These are phyloP conservation scores for Ogataea dorogensis DNA, from an alignment of 805 yeast species.

Conservation along the genomic window DNA sequence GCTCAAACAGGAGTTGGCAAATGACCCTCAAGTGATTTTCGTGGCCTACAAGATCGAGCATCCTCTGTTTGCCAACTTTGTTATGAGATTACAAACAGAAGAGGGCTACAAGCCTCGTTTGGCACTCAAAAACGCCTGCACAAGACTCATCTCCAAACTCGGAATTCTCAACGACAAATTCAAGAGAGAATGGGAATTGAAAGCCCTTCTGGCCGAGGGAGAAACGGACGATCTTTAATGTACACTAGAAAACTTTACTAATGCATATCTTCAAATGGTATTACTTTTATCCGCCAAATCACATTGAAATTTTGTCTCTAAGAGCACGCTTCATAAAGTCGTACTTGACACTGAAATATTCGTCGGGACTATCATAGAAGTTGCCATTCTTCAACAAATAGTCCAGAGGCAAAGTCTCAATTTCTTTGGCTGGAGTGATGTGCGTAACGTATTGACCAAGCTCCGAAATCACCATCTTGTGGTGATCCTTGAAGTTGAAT, in stretches of 20 bases:
- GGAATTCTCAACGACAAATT: slow-evolving; percentile 74
- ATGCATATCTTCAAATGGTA: slow-evolving; percentile 3
- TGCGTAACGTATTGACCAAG: slow-evolving; percentile 76
- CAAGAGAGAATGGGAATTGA: slow-evolving; percentile 89
- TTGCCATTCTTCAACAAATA: slow-evolving; percentile 46
- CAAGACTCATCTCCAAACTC: slow-evolving; percentile 75
- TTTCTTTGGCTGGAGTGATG: slow-evolving; percentile 72
- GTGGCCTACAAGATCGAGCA: slow-evolving; percentile 98
- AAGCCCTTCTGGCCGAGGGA: slow-evolving; percentile 61
- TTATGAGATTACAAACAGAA: slow-evolving; percentile 92
- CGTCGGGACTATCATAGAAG: slow-evolving; percentile 42
- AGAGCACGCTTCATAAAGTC: slow-evolving; percentile 67
- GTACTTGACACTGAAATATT: slow-evolving; percentile 47
- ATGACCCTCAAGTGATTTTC: slow-evolving; percentile 85
- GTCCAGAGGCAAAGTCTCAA: slow-evolving; percentile 60
- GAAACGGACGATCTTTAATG: slow-evolving; percentile 39
- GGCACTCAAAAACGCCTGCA: slow-evolving; percentile 88
- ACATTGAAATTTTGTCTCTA: slow-evolving; percentile 35
- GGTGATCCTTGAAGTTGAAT: slow-evolving; percentile 94
- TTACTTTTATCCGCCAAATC: slow-evolving; percentile 8
- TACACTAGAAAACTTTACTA: slow-evolving; percentile 7
- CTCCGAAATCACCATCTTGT: slow-evolving; percentile 77
- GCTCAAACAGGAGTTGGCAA: slow-evolving; percentile 78
- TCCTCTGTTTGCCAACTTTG: slow-evolving; percentile 93
- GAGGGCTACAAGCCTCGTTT: slow-evolving; percentile 91